These are phyloP conservation scores for Pilaira anomala DNA, from an alignment of 192 early-diverging fungal species.

Conservation along the genomic window DNA sequence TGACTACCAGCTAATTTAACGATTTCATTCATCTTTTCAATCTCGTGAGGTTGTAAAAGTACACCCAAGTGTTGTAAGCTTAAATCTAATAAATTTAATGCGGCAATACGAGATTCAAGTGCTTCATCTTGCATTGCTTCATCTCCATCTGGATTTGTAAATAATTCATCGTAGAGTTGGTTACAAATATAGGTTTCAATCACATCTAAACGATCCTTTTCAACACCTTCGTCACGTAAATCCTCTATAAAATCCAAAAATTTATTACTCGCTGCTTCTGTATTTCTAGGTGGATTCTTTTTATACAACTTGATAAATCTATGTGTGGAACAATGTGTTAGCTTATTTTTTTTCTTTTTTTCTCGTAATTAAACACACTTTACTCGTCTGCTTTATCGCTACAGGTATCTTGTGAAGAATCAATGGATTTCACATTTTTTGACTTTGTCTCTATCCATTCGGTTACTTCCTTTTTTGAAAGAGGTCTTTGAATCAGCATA, in stretches of 20 bases:
- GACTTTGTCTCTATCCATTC: constrained; percentile 23
- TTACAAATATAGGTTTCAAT: constrained; percentile 46
- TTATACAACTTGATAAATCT: constrained; percentile 33
- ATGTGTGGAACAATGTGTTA: too few species aligned
- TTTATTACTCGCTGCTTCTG: constrained; percentile 13
- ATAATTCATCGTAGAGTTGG: constrained; percentile 40
- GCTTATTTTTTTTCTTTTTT: too few species aligned
- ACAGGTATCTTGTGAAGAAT: not conserved
- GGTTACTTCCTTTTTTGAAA: constrained; percentile 30
- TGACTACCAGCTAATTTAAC: constrained; percentile 40
- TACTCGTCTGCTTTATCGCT: constrained; percentile 2
- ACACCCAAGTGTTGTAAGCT: constrained; percentile 60
- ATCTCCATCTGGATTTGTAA: constrained; percentile 41
- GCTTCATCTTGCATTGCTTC: constrained; percentile 60
- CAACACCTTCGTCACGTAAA: constrained; percentile 9
- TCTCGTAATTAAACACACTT: not conserved
- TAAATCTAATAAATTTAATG: constrained; percentile 61
- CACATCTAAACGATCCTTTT: constrained; percentile 42
- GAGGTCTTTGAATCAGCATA: constrained; percentile 38
- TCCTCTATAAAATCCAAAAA: constrained; percentile 19
- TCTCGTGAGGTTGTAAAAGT: constrained; percentile 36
- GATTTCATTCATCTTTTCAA: constrained; percentile 36
- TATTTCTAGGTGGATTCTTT: constrained; percentile 17
- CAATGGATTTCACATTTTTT: not conserved
- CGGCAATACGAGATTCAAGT: constrained; percentile 62